Evolutionary conservation across 768 basidiomycete species (phyloP), one percentile per base, ranked within the genome.

Genomic region (Psilocybe sp.): DNA sequence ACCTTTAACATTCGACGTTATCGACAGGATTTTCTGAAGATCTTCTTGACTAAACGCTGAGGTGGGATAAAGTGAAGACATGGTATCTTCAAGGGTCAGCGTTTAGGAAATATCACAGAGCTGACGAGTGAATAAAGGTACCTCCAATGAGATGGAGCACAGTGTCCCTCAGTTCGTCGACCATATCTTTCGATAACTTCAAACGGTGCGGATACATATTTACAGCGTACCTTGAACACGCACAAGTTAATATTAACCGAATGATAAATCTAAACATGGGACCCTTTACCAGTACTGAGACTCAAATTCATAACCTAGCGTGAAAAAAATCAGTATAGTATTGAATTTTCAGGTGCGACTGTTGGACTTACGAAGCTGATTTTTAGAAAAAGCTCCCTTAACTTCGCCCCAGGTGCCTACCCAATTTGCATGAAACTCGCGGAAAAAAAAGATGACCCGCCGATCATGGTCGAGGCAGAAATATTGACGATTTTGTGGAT

Each of bases 81-180:
- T 32, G 20, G 55, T 52, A 37, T 51, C 49, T 54, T 31, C 38
- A 36, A 42, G 36, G 9, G 34, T 15, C 18, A 13, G n/a, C 3
- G 20, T 40, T 40, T 31, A 28, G 23, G 7, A 28, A 7, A 7
- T 7, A 7, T 33, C 20, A 14, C n/a, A n/a, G 19, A 1, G 3
- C 10, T n/a, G n/a, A n/a, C n/a, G n/a, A n/a, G n/a, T 12, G 6
- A 16, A 33, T 31, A n/a, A 9, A 47, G 62, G 16, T 12, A 69
- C 68, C 67, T 40, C 64, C 65, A 15, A 67, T 53, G 10, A 56
- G 55, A 48, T 66, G 60, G 14, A 64, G 40, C 0, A 72, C 42
- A 32, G 65, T 60, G 40, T 70, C 68, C 18, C 63, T 59, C 6
- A 71, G 55, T 19, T 68, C 69, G 20, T 62, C 40, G 4, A 71